Evolutionary conservation across 2,329 filamentous ascomycete genomes (phyloP), one percentile per base, ranked within the genome.

Genomic region (Tolypocladium amazonense): DNA sequence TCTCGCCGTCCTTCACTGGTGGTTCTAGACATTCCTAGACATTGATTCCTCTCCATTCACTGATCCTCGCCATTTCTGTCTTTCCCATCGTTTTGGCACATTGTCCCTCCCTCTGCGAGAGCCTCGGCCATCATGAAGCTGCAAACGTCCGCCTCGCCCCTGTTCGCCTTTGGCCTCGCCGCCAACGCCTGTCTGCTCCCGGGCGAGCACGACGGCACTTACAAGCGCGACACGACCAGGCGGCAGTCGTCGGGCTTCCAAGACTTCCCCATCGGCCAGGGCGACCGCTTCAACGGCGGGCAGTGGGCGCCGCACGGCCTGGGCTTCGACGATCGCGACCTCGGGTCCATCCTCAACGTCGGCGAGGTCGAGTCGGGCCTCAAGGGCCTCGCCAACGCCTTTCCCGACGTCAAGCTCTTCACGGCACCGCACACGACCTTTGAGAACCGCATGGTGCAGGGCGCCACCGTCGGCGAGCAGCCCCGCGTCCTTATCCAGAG

Each of bases 401-500:
- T 75, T 59, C 66, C 70, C 35, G 69, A 73, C 5, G 69, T 79
- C 30, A 67, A 68, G 57, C 70, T 76, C 20, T 73, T 81, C 61
- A 71, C 70, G 2, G 69, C 77, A 1, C 77, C 79, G 0, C 68
- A 75, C 64, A 72, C 71, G 65, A 81, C 78, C 0, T 73, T 76
- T 63, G 72, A 80, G 54, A 73, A 74, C 30, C 72, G 73, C 3
- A 69, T 68, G 4, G 69, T 77, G 23, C 65, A 71, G 27, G 78
- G 75, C 8, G 72, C 67, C n/a, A 73, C 73, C 59, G 72, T 81
- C 39, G 80, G 80, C 27, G 33, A 4, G 2, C 74, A 73, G 6
- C 79, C 80, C 64, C 75, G 77, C 41, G 75, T 82, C 35, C 81
- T 81, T 66, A 70, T 86, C 60, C 79, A 79, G 61, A 77, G 77